phyloP scores from a whole-genome alignment of 208 protist species.

The Entamoeba invadens region DNA sequence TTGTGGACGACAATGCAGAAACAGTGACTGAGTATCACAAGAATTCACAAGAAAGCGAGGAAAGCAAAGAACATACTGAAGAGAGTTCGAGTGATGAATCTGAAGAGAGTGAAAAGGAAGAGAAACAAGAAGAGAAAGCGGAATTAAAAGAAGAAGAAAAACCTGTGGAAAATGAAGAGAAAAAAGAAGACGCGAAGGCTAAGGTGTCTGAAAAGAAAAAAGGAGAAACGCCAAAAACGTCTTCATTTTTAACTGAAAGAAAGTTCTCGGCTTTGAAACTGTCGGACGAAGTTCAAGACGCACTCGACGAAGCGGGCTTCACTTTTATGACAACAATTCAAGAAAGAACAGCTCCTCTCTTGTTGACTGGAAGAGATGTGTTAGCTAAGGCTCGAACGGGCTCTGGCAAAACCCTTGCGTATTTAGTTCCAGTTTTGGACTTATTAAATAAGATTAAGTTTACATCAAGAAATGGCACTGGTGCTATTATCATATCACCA shows the following conservation, averaged over 20 bases:
- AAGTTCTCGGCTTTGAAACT: not conserved
- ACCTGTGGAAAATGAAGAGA: not conserved
- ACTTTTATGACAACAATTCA: conserved; percentile 43
- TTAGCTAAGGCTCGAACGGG: conserved; percentile 70
- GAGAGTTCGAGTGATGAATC: not conserved
- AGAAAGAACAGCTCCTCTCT: conserved; percentile 52
- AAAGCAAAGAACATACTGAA: not conserved
- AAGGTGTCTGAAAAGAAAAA: not conserved
- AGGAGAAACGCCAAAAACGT: not conserved
- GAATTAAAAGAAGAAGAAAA: not conserved
- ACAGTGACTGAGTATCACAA: not conserved
- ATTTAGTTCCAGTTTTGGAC: conserved; percentile 63
- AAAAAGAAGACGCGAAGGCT: not conserved
- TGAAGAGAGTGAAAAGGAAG: not conserved
- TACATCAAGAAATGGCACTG: not conserved
- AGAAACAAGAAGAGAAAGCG: not conserved
- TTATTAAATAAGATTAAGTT: not conserved
- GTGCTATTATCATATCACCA: conserved; percentile 23
- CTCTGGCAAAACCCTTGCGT: conserved; percentile 71
- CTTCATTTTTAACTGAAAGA: not conserved
- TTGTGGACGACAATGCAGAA: not conserved
- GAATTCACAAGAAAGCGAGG: not conserved
- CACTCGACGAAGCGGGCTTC: not conserved
- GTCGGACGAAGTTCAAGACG: not conserved
- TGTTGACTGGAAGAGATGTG: conserved; percentile 64